Percentiles rank a stretch among this genome's conserved stretches.
These are phyloP conservation scores for Didymosphaeria variabile DNA, from an alignment of 2,329 filamentous ascomycete species.

Conservation along the genomic window DNA sequence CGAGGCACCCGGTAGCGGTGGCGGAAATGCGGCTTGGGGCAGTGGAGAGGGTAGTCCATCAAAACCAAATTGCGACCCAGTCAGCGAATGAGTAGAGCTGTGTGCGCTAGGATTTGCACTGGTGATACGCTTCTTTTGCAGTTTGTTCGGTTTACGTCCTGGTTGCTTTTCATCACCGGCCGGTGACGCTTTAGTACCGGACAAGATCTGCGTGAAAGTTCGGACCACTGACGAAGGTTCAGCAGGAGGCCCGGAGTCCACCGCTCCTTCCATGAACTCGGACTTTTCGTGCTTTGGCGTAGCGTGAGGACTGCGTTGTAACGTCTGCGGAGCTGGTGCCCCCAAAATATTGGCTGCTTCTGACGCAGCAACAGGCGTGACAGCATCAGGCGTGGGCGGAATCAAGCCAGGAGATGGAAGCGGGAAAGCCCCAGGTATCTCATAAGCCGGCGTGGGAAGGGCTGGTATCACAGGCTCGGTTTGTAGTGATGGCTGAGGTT, in stretches of 20 bases:
- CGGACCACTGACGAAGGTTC: conserved; percentile 41
- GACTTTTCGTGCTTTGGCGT: conserved; percentile 45
- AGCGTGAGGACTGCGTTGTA: conserved; percentile 33
- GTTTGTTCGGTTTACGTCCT: conserved; percentile 82
- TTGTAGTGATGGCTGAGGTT: conserved; percentile 22
- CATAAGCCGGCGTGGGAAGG: conserved; percentile 39
- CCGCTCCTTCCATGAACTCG: conserved; percentile 43
- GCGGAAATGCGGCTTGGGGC: conserved; percentile 38
- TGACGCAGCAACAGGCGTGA: conserved; percentile 40
- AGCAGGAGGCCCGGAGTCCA: conserved; percentile 35
- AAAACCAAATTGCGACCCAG: conserved; percentile 40
- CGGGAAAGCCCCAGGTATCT: conserved; percentile 68
- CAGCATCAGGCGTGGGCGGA: conserved; percentile 50
- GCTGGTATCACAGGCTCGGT: conserved; percentile 33
- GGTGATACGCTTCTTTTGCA: conserved; percentile 85
- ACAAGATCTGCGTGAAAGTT: conserved; percentile 50
- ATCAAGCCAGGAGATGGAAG: conserved; percentile 58
- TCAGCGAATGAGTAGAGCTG: conserved; percentile 85
- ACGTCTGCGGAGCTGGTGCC: conserved; percentile 27
- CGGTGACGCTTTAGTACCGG: conserved; percentile 59
- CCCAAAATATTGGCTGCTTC: conserved; percentile 32
- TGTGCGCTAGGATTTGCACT: conserved; percentile 86
- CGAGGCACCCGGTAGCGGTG: conserved; percentile 36
- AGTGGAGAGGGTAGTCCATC: conserved; percentile 42
- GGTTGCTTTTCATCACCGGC: conserved; percentile 70